phyloP scores from a whole-genome alignment of 2,329 filamentous ascomycete species.

The Fusarium sp. region DNA sequence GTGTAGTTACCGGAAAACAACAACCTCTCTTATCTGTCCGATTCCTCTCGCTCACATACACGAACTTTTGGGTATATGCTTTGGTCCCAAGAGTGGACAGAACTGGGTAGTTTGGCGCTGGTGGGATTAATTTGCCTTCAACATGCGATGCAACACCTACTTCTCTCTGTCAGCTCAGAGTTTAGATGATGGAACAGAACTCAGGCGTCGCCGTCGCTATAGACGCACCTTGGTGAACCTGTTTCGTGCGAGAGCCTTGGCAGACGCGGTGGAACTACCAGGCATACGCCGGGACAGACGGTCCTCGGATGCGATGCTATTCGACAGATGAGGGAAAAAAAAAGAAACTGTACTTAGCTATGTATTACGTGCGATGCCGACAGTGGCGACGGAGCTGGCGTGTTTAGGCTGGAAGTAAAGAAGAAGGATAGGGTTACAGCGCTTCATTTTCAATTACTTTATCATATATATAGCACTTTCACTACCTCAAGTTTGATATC shows the following conservation, averaged over 20 bases:
- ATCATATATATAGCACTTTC: slow-evolving; percentile 41
- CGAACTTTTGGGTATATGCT: slow-evolving; percentile 51
- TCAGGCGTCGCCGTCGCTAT: slow-evolving; percentile 13
- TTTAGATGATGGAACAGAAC: slow-evolving; percentile 30
- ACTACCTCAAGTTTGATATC: slow-evolving; percentile 17
- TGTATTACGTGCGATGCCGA: slow-evolving; percentile 41
- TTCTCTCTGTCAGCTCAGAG: slow-evolving; percentile 27
- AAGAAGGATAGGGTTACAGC: slow-evolving; percentile 35
- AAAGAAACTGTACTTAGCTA: slow-evolving; percentile 40
- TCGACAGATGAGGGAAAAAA: slow-evolving; percentile 29
- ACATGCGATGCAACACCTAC: slow-evolving; percentile 45
- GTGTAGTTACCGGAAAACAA: slow-evolving; percentile 39
- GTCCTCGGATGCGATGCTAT: slow-evolving; percentile 23
- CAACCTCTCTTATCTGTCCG: slow-evolving; percentile 35
- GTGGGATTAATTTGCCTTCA: slow-evolving; percentile 47
- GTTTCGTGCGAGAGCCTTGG: slow-evolving; percentile 20
- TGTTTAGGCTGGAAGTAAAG: slow-evolving; percentile 25
- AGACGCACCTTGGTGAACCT: slow-evolving; percentile 18
- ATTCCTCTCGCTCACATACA: slow-evolving; percentile 40
- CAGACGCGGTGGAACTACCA: slow-evolving; percentile 23
- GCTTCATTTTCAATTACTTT: slow-evolving; percentile 40
- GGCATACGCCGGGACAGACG: slow-evolving; percentile 21
- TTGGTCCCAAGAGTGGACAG: slow-evolving; percentile 51
- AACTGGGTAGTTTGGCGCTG: slow-evolving; percentile 52
- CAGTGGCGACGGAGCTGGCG: slow-evolving; percentile 22